phyloP scores from a whole-genome alignment of 495 filamentous ascomycete genomes.

The Aspergillus ellipticus region DNA sequence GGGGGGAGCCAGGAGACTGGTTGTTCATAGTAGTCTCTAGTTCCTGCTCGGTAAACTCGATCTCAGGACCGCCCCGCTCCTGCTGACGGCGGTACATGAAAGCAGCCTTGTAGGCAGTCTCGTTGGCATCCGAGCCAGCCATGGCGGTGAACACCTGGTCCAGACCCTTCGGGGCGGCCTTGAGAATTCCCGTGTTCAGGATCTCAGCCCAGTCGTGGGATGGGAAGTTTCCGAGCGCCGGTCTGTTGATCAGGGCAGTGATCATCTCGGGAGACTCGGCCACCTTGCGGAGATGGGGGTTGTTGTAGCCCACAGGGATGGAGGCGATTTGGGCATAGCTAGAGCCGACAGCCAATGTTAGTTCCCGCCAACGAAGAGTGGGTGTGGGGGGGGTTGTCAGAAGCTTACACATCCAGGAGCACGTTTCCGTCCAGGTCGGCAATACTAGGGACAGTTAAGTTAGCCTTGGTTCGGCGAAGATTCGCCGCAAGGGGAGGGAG shows the following conservation, averaged over 20 bases:
- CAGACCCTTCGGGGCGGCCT: conserved; percentile 84
- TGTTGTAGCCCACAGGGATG: conserved; percentile 97
- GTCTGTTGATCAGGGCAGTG: conserved; percentile 83
- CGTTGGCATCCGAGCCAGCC: conserved; percentile 95
- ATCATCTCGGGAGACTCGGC: conserved; percentile 76
- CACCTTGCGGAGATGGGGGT: conserved; percentile 69
- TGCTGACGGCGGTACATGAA: conserved; percentile 95
- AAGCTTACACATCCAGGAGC: conserved; percentile 70
- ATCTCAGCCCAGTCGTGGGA: conserved; percentile 83
- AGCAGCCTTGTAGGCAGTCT: conserved; percentile 98
- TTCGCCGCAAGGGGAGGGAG: not conserved
- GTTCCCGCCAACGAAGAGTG: not conserved
- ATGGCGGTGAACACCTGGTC: conserved; percentile 96
- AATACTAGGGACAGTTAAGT: conserved; percentile 58
- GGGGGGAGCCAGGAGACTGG: conserved; percentile 73
- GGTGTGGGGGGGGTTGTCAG: not conserved
- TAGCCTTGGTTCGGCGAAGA: conserved; percentile 14
- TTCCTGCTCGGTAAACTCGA: conserved; percentile 84
- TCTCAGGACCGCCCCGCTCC: conserved; percentile 76
- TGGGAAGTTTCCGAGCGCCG: conserved; percentile 95
- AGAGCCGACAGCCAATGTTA: conserved; percentile 11
- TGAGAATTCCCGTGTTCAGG: conserved; percentile 82
- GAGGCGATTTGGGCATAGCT: conserved; percentile 95
- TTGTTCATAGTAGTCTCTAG: conserved; percentile 78
- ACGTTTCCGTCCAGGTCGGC: conserved; percentile 73